Base-by-base conservation (phyloP, 139 green algal genomes). In the Asterochloris erici region DNA sequence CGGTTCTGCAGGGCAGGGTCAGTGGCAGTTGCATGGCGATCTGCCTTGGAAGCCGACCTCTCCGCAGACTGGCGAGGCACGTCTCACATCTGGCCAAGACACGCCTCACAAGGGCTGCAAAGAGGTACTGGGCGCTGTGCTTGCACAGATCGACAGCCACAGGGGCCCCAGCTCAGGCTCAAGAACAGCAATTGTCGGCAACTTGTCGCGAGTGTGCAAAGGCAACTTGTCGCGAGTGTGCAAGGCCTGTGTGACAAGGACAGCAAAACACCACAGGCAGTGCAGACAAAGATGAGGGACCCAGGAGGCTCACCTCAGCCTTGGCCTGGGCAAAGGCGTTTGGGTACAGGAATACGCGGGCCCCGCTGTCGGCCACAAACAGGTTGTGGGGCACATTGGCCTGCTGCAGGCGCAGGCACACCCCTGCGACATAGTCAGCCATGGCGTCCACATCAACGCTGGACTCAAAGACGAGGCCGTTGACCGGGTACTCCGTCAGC, bases 351-450 rank as follows among this genome's bases (percentile, higher is more conserved):
- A 99, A 99, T 0, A 98, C 91, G 16, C 95, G 85, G 23, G 85
- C 83, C 61, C 97, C 97, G 60, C 88, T 87, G 84, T 99, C 97
- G 13, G 87, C 88, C 27, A 99, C 93, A 76, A 99, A 89, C n/a
- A 99, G 63, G 89, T 99, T 99, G 94, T 98, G 96, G 4, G 97
- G 96, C 27, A 97, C 87, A 84, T 98, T 98, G 68, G 73, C 80
- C 6, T 29, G 78, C 83, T 96, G 87, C 84, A 99, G 89, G 10
- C 81, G 71, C 74, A 91, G 63, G 85, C 92, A 96, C 0, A 91
- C 91, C 0, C 62, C 61, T 13, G 86, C 93, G 21, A 97, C 89
- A 61, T 92, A 79, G 12, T 74, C 83, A 9, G 96, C 92, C 74
- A 98, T 81, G 75, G 86, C 86, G 19, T 81, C 77, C 24, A 96